phyloP scores from a whole-genome alignment of 2,329 filamentous ascomycete species.

The Graphilbum fragrans region DNA sequence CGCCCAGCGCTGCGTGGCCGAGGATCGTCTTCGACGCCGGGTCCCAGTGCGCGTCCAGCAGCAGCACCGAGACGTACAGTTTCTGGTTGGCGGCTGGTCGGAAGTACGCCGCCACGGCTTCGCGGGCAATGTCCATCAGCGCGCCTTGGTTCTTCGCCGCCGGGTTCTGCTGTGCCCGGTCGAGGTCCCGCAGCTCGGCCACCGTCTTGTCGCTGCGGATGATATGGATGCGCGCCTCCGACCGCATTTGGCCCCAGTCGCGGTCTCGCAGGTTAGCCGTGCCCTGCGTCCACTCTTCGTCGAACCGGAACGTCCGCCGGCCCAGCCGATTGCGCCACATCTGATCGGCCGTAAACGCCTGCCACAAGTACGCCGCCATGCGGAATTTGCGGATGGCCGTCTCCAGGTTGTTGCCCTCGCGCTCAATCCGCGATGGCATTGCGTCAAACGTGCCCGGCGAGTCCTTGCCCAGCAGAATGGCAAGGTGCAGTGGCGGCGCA shows the following conservation, averaged over 20 bases:
- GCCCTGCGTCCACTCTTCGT: constrained; percentile 88
- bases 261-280: constrained; percentile 66
- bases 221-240: constrained; percentile 81
- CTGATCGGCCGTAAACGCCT: constrained; percentile 92
- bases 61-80: constrained; percentile 75
- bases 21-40: constrained; percentile 54
- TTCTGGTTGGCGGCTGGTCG: constrained; percentile 63
- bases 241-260: constrained; percentile 62
- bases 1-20: constrained; percentile 77
- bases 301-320: constrained; percentile 75
- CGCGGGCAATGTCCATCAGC: constrained; percentile 63
- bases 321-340: constrained; percentile 87
- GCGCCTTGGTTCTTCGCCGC: constrained; percentile 58
- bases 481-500: constrained; percentile 76
- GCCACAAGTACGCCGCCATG: constrained; percentile 94
- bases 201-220: constrained; percentile 76
- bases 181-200: constrained; percentile 66
- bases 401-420: constrained; percentile 72
- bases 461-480: constrained; percentile 77
- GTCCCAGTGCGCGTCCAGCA: constrained; percentile 88
- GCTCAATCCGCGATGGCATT: constrained; percentile 59
- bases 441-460: constrained; percentile 80
- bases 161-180: constrained; percentile 66
- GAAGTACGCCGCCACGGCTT: constrained; percentile 71
- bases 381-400: constrained; percentile 80